Evolutionary conservation across 345 rosid genomes (phyloP).

Genomic region (Viola odorata): DNA sequence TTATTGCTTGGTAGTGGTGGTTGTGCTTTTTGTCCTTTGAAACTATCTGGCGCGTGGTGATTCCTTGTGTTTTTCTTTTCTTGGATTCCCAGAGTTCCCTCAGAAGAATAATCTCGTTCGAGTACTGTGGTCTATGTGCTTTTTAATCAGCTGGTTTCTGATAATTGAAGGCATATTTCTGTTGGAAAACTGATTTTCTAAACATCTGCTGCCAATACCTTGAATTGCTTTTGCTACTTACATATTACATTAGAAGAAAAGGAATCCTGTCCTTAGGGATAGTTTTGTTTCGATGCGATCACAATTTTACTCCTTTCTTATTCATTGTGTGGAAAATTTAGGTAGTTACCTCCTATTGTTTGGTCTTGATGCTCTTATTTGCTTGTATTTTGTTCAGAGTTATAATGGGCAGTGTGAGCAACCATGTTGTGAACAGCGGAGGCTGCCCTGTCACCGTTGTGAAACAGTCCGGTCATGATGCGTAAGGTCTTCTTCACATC

Average conservation of each 20-base stretch:
- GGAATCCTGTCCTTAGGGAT: not conserved
- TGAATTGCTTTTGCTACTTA: not conserved
- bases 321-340: not conserved
- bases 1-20: not conserved
- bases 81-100: not conserved
- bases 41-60: not conserved
- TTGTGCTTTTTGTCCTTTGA: not conserved
- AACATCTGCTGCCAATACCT: not conserved
- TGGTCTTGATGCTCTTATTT: not conserved
- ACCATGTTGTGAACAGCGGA: conserved; percentile 62
- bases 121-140: not conserved
- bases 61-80: not conserved
- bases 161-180: no score
- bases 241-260: not conserved
- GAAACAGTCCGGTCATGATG: conserved; percentile 31
- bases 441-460: conserved; percentile 78
- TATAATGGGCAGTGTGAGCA: conserved; percentile 83
- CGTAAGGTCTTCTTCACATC: not conserved
- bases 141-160: no score
- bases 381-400: conserved; percentile 33
- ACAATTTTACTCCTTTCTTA: not conserved
- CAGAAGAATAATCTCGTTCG: not conserved
- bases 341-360: not conserved
- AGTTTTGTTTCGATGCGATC: not conserved
- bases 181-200: no score